Conservation (phyloP, 2,329 filamentous ascomycete genomes). For the Venturia carpophila region DNA sequence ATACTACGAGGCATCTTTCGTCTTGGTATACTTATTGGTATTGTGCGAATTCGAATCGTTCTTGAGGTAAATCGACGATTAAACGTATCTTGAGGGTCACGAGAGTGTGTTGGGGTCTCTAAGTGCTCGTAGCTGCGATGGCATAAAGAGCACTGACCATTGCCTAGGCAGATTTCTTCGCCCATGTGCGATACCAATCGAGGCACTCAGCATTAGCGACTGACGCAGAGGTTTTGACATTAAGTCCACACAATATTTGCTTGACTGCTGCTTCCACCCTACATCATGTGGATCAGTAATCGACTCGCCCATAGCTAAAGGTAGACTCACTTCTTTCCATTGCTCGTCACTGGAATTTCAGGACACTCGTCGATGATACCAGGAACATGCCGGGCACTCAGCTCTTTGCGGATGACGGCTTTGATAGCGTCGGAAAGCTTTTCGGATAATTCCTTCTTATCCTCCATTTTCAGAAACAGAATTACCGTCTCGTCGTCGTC, state of each 20-base stretch:
- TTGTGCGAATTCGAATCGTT: neutral
- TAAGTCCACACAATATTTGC: conserved; percentile 82
- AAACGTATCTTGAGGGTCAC: neutral
- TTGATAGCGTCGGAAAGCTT: conserved; percentile 59
- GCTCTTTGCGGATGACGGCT: conserved; percentile 60
- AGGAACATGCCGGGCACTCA: conserved; percentile 86
- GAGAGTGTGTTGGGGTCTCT: neutral
- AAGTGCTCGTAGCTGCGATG: neutral
- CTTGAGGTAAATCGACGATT: neutral
- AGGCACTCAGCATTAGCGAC: conserved; percentile 88
- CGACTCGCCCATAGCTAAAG: neutral
- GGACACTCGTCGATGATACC: conserved; percentile 72
- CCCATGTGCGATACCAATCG: conserved; percentile 65
- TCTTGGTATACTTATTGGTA: neutral
- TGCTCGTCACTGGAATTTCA: conserved; percentile 84
- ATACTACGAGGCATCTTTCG: neutral
- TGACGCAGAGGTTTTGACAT: conserved; percentile 81
- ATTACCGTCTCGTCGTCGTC: conserved; percentile 83
- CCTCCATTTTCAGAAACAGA: conserved; percentile 73
- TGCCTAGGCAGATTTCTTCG: conserved; percentile 4
- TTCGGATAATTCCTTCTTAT: conserved; percentile 48
- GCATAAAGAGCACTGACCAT: neutral
- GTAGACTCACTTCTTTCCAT: conserved; percentile 77
- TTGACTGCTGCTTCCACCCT: conserved; percentile 93
- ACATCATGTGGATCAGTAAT: conserved; percentile 16